Conservation (phyloP, 2,329 filamentous ascomycete species). For the Emergomyces orientalis region DNA sequence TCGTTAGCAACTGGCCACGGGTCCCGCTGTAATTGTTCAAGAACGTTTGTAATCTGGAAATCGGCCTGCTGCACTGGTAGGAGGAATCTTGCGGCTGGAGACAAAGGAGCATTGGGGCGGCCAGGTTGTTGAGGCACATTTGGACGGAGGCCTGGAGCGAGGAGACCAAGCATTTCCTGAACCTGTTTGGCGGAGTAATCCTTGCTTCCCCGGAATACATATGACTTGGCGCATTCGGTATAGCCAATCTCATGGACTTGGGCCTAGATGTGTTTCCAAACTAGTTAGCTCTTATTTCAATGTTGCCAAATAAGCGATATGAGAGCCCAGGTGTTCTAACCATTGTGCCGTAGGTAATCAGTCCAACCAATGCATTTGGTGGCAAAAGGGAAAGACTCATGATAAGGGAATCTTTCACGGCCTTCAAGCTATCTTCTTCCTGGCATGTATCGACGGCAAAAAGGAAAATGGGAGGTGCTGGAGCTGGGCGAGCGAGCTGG, state of each 20-base stretch:
- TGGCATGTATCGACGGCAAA: constrained; percentile 62
- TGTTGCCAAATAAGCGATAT: not conserved
- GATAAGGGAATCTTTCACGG: constrained; percentile 57
- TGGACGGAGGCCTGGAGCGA: constrained; percentile 63
- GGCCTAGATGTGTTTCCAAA: constrained; percentile 43
- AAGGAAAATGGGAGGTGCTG: constrained; percentile 57
- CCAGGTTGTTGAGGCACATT: constrained; percentile 64
- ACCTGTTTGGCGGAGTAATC: constrained; percentile 97
- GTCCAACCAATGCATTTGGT: constrained; percentile 53
- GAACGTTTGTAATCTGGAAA: constrained; percentile 90
- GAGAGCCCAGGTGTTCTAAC: constrained; percentile 37
- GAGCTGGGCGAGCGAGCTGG: constrained; percentile 52
- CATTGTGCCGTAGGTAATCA: constrained; percentile 77
- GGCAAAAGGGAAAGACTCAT: constrained; percentile 57
- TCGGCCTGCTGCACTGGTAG: constrained; percentile 92
- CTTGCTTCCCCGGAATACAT: constrained; percentile 95
- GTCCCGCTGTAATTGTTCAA: constrained; percentile 92
- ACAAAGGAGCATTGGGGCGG: constrained; percentile 62
- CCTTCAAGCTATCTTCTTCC: constrained; percentile 58
- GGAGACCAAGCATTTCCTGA: constrained; percentile 95
- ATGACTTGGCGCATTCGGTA: constrained; percentile 95
- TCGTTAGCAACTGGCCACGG: constrained; percentile 96
- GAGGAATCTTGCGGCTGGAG: constrained; percentile 79
- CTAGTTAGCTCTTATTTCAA: constrained; percentile 3
- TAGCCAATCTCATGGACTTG: constrained; percentile 98